phyloP scores from a whole-genome alignment of 208 protist genomes.

The Trypanosomatidae sp. region DNA sequence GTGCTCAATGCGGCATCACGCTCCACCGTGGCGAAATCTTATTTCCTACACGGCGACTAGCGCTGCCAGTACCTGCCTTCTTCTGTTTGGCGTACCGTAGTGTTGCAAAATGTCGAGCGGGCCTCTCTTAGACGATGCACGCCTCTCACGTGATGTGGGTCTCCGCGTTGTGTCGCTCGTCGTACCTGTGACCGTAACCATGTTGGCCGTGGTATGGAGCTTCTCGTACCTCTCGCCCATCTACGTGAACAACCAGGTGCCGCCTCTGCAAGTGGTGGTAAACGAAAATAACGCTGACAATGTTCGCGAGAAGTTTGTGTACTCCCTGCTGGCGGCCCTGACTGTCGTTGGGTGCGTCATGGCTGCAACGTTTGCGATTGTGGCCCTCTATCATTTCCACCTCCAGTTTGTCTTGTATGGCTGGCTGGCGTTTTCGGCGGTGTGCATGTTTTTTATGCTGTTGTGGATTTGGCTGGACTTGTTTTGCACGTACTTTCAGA shows the following conservation, averaged over 20 bases:
- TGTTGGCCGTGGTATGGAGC: constrained; percentile 80
- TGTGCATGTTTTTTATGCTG: constrained; percentile 63
- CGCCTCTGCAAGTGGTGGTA: constrained; percentile 18
- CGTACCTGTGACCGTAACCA: constrained; percentile 63
- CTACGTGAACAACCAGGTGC: constrained; percentile 14
- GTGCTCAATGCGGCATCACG: not conserved
- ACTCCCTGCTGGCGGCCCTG: constrained; percentile 64
- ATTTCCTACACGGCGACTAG: not conserved
- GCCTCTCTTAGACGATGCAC: constrained; percentile 21
- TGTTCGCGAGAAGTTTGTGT: constrained; percentile 36
- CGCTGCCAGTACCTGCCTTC: not conserved
- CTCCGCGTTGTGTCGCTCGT: constrained; percentile 54
- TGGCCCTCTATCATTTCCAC: constrained; percentile 77
- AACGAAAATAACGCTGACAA: constrained; percentile 25
- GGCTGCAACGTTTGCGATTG: constrained; percentile 62
- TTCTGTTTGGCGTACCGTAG: not conserved
- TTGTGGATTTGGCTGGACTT: constrained; percentile 85
- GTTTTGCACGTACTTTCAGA: constrained; percentile 74
- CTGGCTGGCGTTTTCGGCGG: constrained; percentile 67
- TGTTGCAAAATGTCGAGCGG: constrained; percentile 7
- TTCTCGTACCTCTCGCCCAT: constrained; percentile 41
- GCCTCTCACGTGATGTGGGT: constrained; percentile 37
- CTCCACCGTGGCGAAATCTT: not conserved
- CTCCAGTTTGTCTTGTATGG: constrained; percentile 69
- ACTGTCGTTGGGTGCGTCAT: constrained; percentile 53